These are phyloP conservation scores for Rhodotorula mucilaginosa DNA, from an alignment of 1,284 basidiomycete species.

Conservation along the genomic window DNA sequence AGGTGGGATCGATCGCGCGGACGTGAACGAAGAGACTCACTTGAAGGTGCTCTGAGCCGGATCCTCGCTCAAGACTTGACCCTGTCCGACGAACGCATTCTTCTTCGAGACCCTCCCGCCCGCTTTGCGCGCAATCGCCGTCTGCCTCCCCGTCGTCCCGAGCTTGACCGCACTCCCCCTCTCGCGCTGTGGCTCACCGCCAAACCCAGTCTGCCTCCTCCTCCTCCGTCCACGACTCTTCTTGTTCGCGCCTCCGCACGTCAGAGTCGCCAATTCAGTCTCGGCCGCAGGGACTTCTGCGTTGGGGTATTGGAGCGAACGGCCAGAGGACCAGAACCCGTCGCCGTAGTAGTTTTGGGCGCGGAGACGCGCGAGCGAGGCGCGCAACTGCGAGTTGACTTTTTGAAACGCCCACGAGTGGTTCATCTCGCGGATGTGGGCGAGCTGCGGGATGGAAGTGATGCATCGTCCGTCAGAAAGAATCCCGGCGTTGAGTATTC, in stretches of 20 bases:
- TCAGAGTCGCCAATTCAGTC: conserved; percentile 3
- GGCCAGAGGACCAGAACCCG: conserved; percentile 31
- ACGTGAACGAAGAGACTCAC: not conserved
- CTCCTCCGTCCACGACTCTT: not conserved
- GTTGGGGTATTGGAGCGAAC: conserved; percentile 6
- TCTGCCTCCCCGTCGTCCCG: conserved; percentile 34
- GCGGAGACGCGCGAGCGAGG: conserved; percentile 13
- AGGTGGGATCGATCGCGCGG: too few relatives aligned
- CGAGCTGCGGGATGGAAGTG: not conserved
- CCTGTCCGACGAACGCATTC: conserved; percentile 24
- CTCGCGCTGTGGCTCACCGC: not conserved
- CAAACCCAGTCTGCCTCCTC: not conserved
- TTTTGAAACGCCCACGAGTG: conserved; percentile 17
- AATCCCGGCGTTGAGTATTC: too few relatives aligned
- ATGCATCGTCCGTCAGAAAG: too few relatives aligned
- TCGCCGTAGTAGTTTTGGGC: conserved; percentile 32
- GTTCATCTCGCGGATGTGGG: conserved; percentile 28
- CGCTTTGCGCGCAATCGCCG: conserved; percentile 21
- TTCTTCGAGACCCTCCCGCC: conserved; percentile 25
- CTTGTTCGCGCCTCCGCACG: conserved; percentile 20
- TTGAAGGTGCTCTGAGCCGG: conserved; percentile 23
- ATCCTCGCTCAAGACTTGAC: conserved; percentile 7
- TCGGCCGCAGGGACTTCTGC: not conserved
- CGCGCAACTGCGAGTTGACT: conserved; percentile 29
- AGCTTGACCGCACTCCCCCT: conserved; percentile 20